Conservation (phyloP, 2,329 filamentous ascomycete species). For the Karstenula rhodostoma region DNA sequence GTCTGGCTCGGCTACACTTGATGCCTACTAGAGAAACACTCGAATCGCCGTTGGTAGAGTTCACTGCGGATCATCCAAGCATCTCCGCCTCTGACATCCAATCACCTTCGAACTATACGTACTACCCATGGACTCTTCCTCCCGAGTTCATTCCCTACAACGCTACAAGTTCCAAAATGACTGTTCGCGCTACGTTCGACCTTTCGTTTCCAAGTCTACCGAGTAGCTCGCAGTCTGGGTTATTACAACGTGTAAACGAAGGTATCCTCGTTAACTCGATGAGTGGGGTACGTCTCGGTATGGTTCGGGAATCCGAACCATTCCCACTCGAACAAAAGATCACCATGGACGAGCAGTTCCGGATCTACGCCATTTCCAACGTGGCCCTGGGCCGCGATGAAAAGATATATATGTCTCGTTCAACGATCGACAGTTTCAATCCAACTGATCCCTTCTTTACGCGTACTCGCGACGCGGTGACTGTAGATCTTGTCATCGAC, state of each 20-base stretch:
- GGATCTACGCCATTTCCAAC: constrained; percentile 82
- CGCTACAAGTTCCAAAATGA: constrained; percentile 78
- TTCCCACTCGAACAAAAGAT: constrained; percentile 48
- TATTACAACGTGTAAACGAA: constrained; percentile 65
- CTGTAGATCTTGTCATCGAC: constrained; percentile 78
- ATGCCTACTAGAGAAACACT: constrained; percentile 68
- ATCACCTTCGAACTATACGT: constrained; percentile 78
- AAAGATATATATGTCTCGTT: constrained; percentile 79
- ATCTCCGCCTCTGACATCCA: constrained; percentile 62
- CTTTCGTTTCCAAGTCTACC: constrained; percentile 69
- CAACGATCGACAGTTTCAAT: constrained; percentile 72
- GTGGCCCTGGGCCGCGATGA: constrained; percentile 86
- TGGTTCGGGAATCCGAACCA: constrained; percentile 68
- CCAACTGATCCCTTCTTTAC: constrained; percentile 86
- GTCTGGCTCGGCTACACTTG: constrained; percentile 80
- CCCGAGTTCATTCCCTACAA: constrained; percentile 75
- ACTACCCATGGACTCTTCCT: constrained; percentile 94
- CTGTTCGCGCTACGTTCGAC: constrained; percentile 74
- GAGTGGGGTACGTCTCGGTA: constrained; percentile 68
- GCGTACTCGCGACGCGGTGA: constrained; percentile 74
- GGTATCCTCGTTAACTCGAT: constrained; percentile 69
- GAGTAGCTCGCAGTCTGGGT: constrained; percentile 57
- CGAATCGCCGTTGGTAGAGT: constrained; percentile 65
- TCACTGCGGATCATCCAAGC: constrained; percentile 62
- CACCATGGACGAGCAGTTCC: constrained; percentile 60